Evolutionary conservation across 1,284 basidiomycete genomes (phyloP).

Genomic region (Naganishia cerealis): DNA sequence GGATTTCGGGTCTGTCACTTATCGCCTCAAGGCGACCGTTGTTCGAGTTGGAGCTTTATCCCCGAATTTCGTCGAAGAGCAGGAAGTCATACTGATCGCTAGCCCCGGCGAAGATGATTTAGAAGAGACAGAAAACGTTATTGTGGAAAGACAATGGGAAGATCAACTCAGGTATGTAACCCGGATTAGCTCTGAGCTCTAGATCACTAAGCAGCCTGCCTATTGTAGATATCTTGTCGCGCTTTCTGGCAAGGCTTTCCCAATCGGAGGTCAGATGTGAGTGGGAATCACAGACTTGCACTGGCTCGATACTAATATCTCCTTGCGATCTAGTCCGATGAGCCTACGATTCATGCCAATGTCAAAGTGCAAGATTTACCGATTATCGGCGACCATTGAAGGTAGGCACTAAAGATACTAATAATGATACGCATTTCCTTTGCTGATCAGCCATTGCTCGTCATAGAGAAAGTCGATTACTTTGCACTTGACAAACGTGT

Average conservation of each 20-base stretch:
- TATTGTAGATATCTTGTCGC: conserved; percentile 61
- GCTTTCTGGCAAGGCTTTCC: conserved; percentile 75
- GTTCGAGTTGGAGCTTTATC: conserved; percentile 80
- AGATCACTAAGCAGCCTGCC: not conserved
- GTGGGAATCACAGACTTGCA: conserved; percentile 30
- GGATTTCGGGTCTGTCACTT: conserved; percentile 75
- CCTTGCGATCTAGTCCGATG: conserved; percentile 60
- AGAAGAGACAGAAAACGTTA: conserved; percentile 77
- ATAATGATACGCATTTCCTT: not conserved
- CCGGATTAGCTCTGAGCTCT: not conserved
- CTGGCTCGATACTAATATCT: not conserved
- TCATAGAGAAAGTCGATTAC: conserved; percentile 74
- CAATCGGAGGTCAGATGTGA: conserved; percentile 73
- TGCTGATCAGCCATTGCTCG: conserved; percentile 15
- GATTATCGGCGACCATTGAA: conserved; percentile 76
- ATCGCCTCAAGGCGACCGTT: conserved; percentile 78
- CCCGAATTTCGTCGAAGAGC: conserved; percentile 67
- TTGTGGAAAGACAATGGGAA: conserved; percentile 90
- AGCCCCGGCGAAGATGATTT: conserved; percentile 73
- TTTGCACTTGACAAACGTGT: conserved; percentile 68
- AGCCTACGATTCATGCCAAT: conserved; percentile 80
- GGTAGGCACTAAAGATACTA: conserved; percentile 57
- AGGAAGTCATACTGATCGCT: conserved; percentile 75
- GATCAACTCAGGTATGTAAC: conserved; percentile 73
- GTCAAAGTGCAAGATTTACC: conserved; percentile 78